phyloP scores from a whole-genome alignment of 345 rosid genomes.

The Adansonia digitata region DNA sequence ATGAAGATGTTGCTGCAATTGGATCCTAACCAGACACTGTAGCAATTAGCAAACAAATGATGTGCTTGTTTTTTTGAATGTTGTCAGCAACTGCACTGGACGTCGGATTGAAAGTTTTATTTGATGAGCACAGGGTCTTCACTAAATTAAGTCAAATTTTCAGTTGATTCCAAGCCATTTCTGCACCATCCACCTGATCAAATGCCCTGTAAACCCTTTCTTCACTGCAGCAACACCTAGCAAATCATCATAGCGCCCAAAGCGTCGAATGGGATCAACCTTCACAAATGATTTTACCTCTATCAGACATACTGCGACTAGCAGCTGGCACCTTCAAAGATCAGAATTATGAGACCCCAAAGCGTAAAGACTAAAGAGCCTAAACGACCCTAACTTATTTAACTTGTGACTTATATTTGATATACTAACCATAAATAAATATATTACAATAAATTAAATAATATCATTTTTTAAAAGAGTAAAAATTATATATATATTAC shows the following conservation, averaged over 20 bases:
- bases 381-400: too few relatives aligned
- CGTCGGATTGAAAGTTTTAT: conserved; percentile 55
- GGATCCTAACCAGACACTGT: too few relatives aligned
- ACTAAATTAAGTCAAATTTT: conserved; percentile 37
- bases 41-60: conserved; percentile 60
- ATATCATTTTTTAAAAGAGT: too few relatives aligned
- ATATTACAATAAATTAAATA: too few relatives aligned
- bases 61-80: conserved; percentile 45
- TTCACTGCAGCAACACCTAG: conserved; percentile 59
- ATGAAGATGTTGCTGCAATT: conserved; percentile 68
- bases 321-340: conserved; percentile 35
- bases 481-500: too few relatives aligned
- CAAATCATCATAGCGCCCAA: conserved; percentile 49
- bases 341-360: neutral
- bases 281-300: too few relatives aligned
- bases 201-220: conserved; percentile 64
- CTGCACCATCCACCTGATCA: conserved; percentile 64
- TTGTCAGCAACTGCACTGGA: conserved; percentile 48
- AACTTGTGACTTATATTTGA: too few relatives aligned
- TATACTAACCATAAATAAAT: too few relatives aligned
- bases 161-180: conserved; percentile 73
- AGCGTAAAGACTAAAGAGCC: too few relatives aligned
- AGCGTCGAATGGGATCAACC: conserved; percentile 55
- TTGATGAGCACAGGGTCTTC: conserved; percentile 44
- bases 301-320: too few relatives aligned